Percentiles rank a stretch among this genome's conserved stretches.
These are phyloP conservation scores for Paspalum vaginatum DNA, from an alignment of 176 grass and related monocot genomes.

Conservation along the genomic window DNA sequence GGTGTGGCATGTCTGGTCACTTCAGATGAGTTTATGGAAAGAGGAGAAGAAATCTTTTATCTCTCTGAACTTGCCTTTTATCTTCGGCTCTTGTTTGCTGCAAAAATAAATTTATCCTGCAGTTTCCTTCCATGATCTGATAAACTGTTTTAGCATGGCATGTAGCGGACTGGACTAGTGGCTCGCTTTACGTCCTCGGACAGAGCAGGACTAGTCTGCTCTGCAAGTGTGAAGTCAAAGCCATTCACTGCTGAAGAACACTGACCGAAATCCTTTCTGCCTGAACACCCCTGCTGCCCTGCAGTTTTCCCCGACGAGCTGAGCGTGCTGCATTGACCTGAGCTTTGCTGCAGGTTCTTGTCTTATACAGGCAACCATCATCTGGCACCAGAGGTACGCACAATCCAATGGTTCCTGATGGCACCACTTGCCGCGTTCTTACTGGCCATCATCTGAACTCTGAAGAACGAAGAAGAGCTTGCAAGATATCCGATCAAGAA, in stretches of 20 bases:
- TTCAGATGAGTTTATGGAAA: not conserved
- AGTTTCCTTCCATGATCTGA: not conserved
- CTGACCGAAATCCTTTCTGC: conserved; percentile 28
- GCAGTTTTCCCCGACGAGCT: conserved; percentile 27
- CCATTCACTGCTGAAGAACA: conserved; percentile 23
- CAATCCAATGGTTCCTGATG: not conserved
- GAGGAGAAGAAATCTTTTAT: not conserved
- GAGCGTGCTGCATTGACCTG: conserved; percentile 26
- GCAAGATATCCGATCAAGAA: not conserved
- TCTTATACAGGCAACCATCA: not conserved
- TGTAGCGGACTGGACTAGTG: not conserved
- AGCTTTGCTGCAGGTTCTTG: conserved; percentile 26
- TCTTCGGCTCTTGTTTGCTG: not conserved
- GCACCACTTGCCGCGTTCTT: not conserved
- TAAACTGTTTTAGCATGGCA: conserved; percentile 1
- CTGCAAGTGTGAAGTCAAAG: not conserved
- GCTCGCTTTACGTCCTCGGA: conserved; percentile 4
- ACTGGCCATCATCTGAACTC: not conserved
- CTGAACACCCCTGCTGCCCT: conserved; percentile 29
- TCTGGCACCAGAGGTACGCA: not conserved
- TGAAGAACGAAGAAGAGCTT: no score
- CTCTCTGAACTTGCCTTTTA: not conserved
- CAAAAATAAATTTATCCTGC: not conserved
- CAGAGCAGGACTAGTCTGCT: not conserved
- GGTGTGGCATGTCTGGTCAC: not conserved